Conservation (phyloP, 441 rosid species). For the Mallotus japonicus region DNA sequence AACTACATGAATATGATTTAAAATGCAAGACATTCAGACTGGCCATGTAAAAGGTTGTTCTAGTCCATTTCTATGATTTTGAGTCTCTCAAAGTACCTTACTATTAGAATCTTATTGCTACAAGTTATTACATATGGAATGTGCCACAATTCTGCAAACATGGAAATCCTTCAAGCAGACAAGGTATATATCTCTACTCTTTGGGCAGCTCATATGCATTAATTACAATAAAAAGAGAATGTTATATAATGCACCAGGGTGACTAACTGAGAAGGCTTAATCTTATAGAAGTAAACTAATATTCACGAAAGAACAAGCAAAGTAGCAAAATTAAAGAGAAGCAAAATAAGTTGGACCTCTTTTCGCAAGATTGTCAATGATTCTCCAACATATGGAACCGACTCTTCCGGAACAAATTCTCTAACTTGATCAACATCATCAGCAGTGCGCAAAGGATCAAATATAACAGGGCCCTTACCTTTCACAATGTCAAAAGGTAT, state of each 20-base stretch:
- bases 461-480: constrained; percentile 91
- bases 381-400: constrained; percentile 93
- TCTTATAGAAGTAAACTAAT: not conserved
- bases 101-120: not conserved
- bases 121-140: not conserved
- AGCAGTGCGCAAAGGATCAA: constrained; percentile 61
- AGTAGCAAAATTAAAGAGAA: constrained; percentile 5
- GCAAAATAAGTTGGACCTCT: constrained; percentile 48
- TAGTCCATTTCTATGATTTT: not conserved
- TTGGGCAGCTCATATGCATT: not conserved
- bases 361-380: constrained; percentile 74
- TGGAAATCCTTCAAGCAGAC: not conserved
- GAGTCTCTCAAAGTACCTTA: not conserved
- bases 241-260: not conserved
- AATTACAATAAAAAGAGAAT: not conserved
- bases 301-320: not conserved
- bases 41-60: not conserved
- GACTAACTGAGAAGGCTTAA: constrained; percentile 8
- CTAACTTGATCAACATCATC: constrained; percentile 71
- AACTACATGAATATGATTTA: not conserved
- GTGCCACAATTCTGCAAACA: not conserved
- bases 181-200: not conserved
- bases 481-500: constrained; percentile 94
- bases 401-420: constrained; percentile 78
- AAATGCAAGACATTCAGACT: not conserved